phyloP scores from a whole-genome alignment of 805 yeast species.

The Metschnikowia dekortorum region DNA sequence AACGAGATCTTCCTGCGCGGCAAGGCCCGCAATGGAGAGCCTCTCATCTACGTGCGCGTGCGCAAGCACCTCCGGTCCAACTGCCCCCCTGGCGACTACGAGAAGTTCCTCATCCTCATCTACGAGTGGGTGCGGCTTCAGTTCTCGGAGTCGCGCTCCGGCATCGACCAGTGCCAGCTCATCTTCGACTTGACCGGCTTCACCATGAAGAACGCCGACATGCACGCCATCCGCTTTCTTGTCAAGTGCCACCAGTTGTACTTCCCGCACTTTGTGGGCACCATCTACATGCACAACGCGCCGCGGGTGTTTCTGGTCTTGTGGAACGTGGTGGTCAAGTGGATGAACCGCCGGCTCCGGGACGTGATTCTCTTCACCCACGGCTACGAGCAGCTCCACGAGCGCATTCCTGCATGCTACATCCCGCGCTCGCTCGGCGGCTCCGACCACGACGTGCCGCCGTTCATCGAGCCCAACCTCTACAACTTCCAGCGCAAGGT shows the following conservation, averaged over 20 bases:
- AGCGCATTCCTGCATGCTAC: conserved; percentile 6
- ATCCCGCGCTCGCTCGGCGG: conserved; percentile 14
- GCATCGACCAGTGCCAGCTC: conserved; percentile 9
- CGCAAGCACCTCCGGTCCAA: conserved; percentile 7
- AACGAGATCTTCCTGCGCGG: conserved; percentile 9
- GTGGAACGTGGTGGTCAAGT: conserved; percentile 12
- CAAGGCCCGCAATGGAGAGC: conserved; percentile 5
- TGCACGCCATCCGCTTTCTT: conserved; percentile 9
- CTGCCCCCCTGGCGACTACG: conserved; percentile 8
- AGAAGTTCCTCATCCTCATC: conserved; percentile 4
- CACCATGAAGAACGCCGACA: conserved; percentile 13
- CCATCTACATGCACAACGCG: conserved; percentile 11
- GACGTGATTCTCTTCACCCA: conserved; percentile 10
- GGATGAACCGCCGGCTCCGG: conserved; percentile 11
- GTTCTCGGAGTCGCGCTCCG: conserved; percentile 6
- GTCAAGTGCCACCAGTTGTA: conserved; percentile 6
- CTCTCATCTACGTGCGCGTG: conserved; percentile 5
- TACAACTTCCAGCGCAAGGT: conserved; percentile 5
- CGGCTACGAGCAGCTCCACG: conserved; percentile 2
- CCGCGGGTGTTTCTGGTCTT: conserved; percentile 9
- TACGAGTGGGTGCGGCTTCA: conserved; percentile 11
- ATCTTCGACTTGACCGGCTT: conserved; percentile 12
- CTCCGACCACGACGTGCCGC: conserved; percentile 3
- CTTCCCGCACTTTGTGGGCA: conserved; percentile 13
- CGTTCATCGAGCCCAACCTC: conserved; percentile 10